Percentiles rank a stretch among this genome's conserved stretches.
Evolutionary conservation across 495 filamentous ascomycete genomes (phyloP).

Genomic region (Hypoxylon perforatum): DNA sequence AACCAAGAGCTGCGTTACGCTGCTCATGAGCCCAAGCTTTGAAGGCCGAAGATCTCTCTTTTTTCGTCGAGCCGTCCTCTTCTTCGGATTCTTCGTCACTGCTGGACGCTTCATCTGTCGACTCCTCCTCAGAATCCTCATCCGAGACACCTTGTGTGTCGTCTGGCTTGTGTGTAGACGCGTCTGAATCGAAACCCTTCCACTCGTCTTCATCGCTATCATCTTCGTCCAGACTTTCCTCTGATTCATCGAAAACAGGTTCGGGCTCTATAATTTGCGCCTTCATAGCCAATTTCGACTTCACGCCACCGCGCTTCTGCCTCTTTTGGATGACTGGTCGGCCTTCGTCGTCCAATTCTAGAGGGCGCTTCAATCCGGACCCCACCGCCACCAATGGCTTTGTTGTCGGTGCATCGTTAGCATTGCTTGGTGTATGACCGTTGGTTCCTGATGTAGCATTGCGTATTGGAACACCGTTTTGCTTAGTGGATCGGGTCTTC

Average conservation of each 20-base stretch:
- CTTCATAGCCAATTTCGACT: constrained; percentile 54
- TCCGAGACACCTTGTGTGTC: constrained; percentile 29
- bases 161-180: constrained; percentile 31
- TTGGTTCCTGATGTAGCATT: not conserved
- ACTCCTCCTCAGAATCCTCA: constrained; percentile 43
- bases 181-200: constrained; percentile 51
- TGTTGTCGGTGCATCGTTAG: constrained; percentile 1
- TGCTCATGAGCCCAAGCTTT: constrained; percentile 92
- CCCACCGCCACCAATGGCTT: constrained; percentile 60
- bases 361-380: constrained; percentile 85
- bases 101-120: constrained; percentile 43
- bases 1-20: constrained; percentile 77
- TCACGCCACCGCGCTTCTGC: constrained; percentile 64
- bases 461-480: not conserved
- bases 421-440: not conserved
- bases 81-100: constrained; percentile 47
- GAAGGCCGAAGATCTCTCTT: constrained; percentile 75
- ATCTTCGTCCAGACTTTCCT: constrained; percentile 36
- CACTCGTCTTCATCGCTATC: constrained; percentile 50
- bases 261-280: constrained; percentile 52
- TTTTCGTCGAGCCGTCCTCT: constrained; percentile 42
- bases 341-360: constrained; percentile 81
- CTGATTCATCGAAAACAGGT: constrained; percentile 59
- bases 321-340: constrained; percentile 82
- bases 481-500: constrained; percentile 1